phyloP scores from a whole-genome alignment of 768 basidiomycete species.

The Ramaria rubella region DNA sequence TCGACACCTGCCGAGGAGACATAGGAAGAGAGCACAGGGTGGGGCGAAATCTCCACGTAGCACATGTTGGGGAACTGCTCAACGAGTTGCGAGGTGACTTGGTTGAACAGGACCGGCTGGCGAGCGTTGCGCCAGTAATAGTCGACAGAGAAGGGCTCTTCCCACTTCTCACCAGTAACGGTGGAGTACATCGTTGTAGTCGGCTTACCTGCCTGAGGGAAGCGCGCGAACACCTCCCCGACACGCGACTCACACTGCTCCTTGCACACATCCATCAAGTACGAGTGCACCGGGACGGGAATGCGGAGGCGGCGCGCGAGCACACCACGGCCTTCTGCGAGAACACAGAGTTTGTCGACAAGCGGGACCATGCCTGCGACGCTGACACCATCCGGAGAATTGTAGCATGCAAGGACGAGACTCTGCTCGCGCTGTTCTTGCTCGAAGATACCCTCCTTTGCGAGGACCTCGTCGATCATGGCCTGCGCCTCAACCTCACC shows the following conservation, averaged over 20 bases:
- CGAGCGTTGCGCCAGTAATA: slow-evolving; percentile 39
- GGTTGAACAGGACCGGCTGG: slow-evolving; percentile 31
- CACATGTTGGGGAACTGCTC: slow-evolving; percentile 14
- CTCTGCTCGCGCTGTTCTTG: slow-evolving; percentile 3
- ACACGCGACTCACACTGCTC: slow-evolving; percentile 23
- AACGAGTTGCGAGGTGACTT: slow-evolving; percentile 25
- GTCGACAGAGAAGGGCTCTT: slow-evolving; percentile 24
- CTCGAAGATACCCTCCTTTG: slow-evolving; percentile 14
- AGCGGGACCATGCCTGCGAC: slow-evolving; percentile 28
- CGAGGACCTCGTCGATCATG: slow-evolving; percentile 23
- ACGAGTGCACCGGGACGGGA: slow-evolving; percentile 33
- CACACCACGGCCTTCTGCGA: slow-evolving; percentile 24
- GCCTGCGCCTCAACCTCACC: slow-evolving; percentile 22
- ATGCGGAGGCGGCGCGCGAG: slow-evolving; percentile 35
- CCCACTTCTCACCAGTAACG: slow-evolving; percentile 22
- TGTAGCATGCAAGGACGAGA: slow-evolving; percentile 35
- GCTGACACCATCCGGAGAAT: slow-evolving; percentile 31
- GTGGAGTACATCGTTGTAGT: slow-evolving; percentile 33
- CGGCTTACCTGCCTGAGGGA: slow-evolving; percentile 25
- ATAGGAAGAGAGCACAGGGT: slow-evolving; percentile 12
- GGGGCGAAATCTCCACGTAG: slow-evolving; percentile 14
- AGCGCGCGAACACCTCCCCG: slow-evolving; percentile 29
- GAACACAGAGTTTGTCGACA: slow-evolving; percentile 26
- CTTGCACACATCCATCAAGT: slow-evolving; percentile 32
- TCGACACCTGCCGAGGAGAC: slow-evolving; percentile 29